Conservation (phyloP, 768 basidiomycete genomes). For the Macrolepiota fuliginosa region DNA sequence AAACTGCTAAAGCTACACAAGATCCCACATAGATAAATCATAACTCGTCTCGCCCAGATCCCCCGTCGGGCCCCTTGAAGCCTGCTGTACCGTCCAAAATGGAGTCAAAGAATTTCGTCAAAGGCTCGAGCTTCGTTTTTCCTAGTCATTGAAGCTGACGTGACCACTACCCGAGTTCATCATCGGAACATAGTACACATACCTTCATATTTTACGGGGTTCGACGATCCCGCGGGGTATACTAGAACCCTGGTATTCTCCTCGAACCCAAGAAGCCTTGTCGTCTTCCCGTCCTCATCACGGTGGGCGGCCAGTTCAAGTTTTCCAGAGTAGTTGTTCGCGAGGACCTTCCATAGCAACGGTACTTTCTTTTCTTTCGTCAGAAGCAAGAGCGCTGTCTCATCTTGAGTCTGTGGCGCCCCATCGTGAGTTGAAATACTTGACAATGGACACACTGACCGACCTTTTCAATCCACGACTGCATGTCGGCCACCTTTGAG, state of each 20-base stretch:
- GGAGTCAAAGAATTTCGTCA: slow-evolving; percentile 72
- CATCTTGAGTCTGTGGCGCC: slow-evolving; percentile 27
- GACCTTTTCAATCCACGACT: slow-evolving; percentile 70
- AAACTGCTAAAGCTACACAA: slow-evolving; percentile 4
- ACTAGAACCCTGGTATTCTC: slow-evolving; percentile 68
- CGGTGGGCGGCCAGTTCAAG: slow-evolving; percentile 63
- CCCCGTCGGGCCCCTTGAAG: slow-evolving; percentile 24
- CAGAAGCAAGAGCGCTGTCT: slow-evolving; percentile 61
- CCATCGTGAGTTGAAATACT: neutral
- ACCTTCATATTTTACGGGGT: slow-evolving; percentile 70
- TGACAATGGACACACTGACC: slow-evolving; percentile 16
- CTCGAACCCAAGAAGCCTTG: slow-evolving; percentile 43
- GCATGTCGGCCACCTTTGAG: slow-evolving; percentile 52
- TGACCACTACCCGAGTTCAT: neutral
- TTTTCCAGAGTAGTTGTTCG: slow-evolving; percentile 64
- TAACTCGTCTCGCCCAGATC: slow-evolving; percentile 13
- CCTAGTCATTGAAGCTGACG: slow-evolving; percentile 37
- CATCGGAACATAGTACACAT: neutral
- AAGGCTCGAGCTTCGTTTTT: slow-evolving; percentile 66
- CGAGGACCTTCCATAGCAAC: slow-evolving; percentile 76
- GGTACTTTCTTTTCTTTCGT: slow-evolving; percentile 78
- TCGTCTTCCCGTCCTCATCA: slow-evolving; percentile 62
- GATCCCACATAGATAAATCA: slow-evolving; percentile 4
- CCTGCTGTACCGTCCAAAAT: slow-evolving; percentile 68
- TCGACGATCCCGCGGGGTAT: slow-evolving; percentile 61